Percentiles rank a stretch among this genome's conserved stretches.
phyloP scores from a whole-genome alignment of 129 eudicot genomes.

The Kitagawia praeruptora region DNA sequence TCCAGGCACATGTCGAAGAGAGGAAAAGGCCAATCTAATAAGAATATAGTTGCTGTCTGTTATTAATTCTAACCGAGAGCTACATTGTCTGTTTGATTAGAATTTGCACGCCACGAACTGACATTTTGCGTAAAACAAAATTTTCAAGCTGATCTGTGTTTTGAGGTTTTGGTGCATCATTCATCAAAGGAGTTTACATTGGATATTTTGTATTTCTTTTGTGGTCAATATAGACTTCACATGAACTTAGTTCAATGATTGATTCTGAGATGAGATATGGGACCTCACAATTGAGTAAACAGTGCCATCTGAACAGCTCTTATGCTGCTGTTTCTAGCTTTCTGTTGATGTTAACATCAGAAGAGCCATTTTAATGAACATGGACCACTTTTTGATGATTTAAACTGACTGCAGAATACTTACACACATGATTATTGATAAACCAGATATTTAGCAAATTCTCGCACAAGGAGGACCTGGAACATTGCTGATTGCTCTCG shows the following conservation, averaged over 20 bases:
- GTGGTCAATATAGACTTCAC: neutral
- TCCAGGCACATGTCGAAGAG: neutral
- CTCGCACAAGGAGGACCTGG: conserved; percentile 65
- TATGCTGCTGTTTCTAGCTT: conserved; percentile 26
- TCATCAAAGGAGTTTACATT: neutral
- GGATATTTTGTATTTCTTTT: neutral
- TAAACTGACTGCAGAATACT: neutral
- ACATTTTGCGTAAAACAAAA: neutral
- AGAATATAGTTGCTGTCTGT: neutral
- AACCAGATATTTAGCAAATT: conserved; percentile 61
- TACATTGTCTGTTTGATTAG: neutral
- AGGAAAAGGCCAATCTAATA: neutral
- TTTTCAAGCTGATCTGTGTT: neutral
- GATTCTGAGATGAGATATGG: neutral
- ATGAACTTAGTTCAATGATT: neutral
- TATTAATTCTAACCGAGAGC: neutral
- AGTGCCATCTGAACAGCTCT: conserved; percentile 24
- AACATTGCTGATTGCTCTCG: conserved; percentile 53
- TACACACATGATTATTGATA: neutral
- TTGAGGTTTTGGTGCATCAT: neutral
- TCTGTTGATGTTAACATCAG: conserved; percentile 13
- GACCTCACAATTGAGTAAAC: conserved; percentile 21
- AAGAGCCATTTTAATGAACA: neutral
- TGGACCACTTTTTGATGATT: conserved; percentile 3
- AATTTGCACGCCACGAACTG: neutral